Conservation (phyloP, 1,284 basidiomycete species). For the Veloboletus limbatus region DNA sequence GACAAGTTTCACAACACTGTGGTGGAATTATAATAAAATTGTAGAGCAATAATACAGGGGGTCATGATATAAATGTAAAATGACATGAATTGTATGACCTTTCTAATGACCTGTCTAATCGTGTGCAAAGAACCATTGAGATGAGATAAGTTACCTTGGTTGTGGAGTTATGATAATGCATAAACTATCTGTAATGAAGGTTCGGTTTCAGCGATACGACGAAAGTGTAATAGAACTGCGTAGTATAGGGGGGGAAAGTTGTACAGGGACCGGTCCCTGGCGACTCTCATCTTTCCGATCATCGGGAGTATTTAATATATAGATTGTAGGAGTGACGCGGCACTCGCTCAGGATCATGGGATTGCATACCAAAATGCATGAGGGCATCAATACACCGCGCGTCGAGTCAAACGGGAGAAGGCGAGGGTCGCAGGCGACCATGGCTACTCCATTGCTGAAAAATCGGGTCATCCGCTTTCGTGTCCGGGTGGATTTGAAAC, state of each 20-base stretch:
- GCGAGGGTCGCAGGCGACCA: slow-evolving; percentile 10
- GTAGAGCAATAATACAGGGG: slow-evolving; percentile 5
- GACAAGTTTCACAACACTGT: too few relatives aligned
- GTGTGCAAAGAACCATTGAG: too few relatives aligned
- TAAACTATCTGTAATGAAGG: slow-evolving; percentile 24
- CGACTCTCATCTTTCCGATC: slow-evolving; percentile 9
- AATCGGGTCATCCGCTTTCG: slow-evolving; percentile 50
- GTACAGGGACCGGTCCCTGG: slow-evolving; percentile 13
- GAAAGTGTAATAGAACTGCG: too few relatives aligned
- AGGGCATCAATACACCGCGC: not conserved
- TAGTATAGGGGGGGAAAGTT: not conserved
- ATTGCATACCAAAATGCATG: slow-evolving; percentile 1
- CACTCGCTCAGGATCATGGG: slow-evolving; percentile 4
- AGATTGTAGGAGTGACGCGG: slow-evolving; percentile 6
- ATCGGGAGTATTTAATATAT: slow-evolving; percentile 11
- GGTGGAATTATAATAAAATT: too few relatives aligned
- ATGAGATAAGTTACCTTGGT: slow-evolving; percentile 22
- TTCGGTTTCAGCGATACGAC: too few relatives aligned
- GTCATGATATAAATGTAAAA: slow-evolving; percentile 7
- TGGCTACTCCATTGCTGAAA: slow-evolving; percentile 39
- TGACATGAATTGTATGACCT: slow-evolving; percentile 2
- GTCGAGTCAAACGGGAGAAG: slow-evolving; percentile 19
- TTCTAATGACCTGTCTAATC: too few relatives aligned
- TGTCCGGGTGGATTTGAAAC: slow-evolving; percentile 85
- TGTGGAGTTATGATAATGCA: slow-evolving; percentile 18